A percentile compares a stretch with the other conserved stretches of the same genome.
Evolutionary conservation across 495 filamentous ascomycete species (phyloP).

Genomic region (Sphaerosporella brunnea): DNA sequence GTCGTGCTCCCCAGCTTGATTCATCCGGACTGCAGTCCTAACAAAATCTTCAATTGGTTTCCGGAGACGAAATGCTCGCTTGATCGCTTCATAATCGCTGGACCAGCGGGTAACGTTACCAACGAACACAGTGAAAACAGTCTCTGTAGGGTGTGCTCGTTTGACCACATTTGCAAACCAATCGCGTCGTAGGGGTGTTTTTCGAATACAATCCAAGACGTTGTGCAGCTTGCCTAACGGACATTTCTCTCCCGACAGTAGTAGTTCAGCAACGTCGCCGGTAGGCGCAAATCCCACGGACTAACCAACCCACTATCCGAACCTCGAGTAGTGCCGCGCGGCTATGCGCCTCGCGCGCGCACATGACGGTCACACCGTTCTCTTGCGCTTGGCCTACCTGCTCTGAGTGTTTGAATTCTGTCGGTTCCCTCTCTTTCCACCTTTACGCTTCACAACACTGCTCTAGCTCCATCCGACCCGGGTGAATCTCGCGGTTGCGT

Average conservation of each 20-base stretch:
- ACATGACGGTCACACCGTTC: too few species aligned
- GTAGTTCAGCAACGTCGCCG: neutral
- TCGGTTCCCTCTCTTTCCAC: too few species aligned
- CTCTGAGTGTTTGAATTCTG: too few species aligned
- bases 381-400: too few species aligned
- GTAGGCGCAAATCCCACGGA: too few species aligned
- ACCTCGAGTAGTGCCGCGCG: too few species aligned
- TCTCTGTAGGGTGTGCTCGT: neutral
- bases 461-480: too few species aligned
- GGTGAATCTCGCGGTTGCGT: too few species aligned
- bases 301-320: too few species aligned
- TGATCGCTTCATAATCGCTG: neutral
- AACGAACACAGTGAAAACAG: neutral
- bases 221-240: slow-evolving; percentile 5
- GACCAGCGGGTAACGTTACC: slow-evolving; percentile 4
- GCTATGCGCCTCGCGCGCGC: too few species aligned
- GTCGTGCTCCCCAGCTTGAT: neutral
- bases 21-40: neutral
- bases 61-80: neutral
- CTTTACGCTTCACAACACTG: too few species aligned
- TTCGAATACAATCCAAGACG: neutral
- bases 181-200: neutral
- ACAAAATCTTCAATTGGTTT: slow-evolving; percentile 3
- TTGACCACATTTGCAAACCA: neutral
- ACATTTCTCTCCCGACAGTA: slow-evolving; percentile 3